Evolutionary conservation across 2,329 filamentous ascomycete species (phyloP).

Genomic region (Venturia effusa): DNA sequence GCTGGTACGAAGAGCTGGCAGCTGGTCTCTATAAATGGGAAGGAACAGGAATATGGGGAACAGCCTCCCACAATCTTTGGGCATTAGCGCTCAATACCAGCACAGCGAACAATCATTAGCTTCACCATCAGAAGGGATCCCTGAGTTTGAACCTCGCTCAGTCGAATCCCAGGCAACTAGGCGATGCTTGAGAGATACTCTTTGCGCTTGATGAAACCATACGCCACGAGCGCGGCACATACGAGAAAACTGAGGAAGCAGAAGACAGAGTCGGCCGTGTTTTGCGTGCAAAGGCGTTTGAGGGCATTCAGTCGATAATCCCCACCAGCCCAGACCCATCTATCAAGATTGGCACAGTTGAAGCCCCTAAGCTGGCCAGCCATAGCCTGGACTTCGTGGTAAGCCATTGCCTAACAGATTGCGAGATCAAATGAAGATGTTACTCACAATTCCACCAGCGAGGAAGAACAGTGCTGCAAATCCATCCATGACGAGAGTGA

Average conservation of each 20-base stretch:
- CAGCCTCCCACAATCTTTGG: background rate
- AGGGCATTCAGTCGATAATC: background rate
- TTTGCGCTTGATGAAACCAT: background rate
- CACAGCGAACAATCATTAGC: background rate
- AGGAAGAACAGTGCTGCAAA: background rate
- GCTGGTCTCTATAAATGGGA: background rate
- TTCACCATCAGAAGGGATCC: too few relatives aligned
- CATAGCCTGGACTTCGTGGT: background rate
- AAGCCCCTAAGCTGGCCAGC: background rate
- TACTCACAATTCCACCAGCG: background rate
- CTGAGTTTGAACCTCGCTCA: too few relatives aligned
- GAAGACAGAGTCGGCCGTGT: background rate
- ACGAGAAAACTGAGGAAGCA: background rate
- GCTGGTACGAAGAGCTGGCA: too few relatives aligned
- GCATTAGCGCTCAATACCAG: background rate
- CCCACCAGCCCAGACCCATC: background rate
- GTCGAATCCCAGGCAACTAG: background rate
- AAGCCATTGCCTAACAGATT: background rate
- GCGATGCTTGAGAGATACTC: background rate
- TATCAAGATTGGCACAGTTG: background rate
- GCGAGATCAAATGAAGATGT: too few relatives aligned
- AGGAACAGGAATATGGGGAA: background rate
- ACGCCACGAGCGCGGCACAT: background rate
- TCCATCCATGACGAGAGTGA: background rate
- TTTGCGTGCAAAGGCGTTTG: background rate